Percentiles rank a stretch among this genome's conserved stretches.
These are phyloP conservation scores for Botrytis sinoallii DNA, from an alignment of 2,329 filamentous ascomycete genomes.

Conservation along the genomic window DNA sequence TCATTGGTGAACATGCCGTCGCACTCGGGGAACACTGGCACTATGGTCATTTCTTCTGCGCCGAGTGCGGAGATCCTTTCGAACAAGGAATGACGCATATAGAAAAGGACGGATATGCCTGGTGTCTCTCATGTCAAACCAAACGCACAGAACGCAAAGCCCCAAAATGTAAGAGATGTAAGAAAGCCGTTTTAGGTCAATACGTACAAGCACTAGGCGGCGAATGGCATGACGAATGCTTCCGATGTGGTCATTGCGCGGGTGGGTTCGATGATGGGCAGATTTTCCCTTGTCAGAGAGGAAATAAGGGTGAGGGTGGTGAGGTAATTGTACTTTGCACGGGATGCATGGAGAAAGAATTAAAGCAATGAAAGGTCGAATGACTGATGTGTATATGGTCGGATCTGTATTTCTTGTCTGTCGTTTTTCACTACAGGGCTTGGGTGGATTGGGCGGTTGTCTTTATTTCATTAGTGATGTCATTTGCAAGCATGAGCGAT, in stretches of 20 bases:
- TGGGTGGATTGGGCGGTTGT: not conserved
- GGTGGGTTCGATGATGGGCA: slow-evolving; percentile 63
- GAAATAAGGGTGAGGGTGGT: slow-evolving; percentile 47
- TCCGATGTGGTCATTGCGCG: slow-evolving; percentile 68
- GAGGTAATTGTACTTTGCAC: slow-evolving; percentile 57
- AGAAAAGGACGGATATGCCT: slow-evolving; percentile 96
- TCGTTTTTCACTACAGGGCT: not conserved
- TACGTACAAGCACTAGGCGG: slow-evolving; percentile 85
- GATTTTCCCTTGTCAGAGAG: slow-evolving; percentile 50
- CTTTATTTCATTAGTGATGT: not conserved
- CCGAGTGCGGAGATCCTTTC: slow-evolving; percentile 96
- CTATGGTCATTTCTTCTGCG: slow-evolving; percentile 97
- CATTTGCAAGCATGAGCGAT: not conserved
- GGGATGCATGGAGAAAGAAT: slow-evolving; percentile 56
- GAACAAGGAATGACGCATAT: slow-evolving; percentile 68
- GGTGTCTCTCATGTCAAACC: slow-evolving; percentile 92
- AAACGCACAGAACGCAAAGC: slow-evolving; percentile 84
- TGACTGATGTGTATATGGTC: slow-evolving; percentile 1
- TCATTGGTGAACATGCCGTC: slow-evolving; percentile 90
- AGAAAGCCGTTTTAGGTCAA: slow-evolving; percentile 79
- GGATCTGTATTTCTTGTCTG: not conserved
- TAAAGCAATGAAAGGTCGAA: slow-evolving; percentile 44
- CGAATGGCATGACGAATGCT: slow-evolving; percentile 94
- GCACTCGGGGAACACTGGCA: slow-evolving; percentile 97
- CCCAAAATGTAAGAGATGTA: slow-evolving; percentile 84